Conservation (phyloP, 2,329 filamentous ascomycete genomes). For the Rosellinia necatrix region DNA sequence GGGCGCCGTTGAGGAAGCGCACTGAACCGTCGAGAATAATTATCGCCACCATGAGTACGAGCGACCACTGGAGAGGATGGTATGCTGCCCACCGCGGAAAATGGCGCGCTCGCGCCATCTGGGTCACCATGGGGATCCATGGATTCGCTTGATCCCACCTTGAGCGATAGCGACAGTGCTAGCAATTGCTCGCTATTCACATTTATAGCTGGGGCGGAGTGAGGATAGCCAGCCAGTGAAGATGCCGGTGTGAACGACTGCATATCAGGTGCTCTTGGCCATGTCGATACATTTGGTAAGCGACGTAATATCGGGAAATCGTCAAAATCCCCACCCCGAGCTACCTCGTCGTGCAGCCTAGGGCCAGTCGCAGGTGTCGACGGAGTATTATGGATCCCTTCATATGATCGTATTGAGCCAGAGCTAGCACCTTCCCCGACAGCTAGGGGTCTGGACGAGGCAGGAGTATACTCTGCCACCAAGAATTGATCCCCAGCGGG, state of each 20-base stretch:
- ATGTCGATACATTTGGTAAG: constrained; percentile 49
- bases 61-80: constrained; percentile 49
- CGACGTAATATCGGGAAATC: constrained; percentile 30
- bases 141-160: constrained; percentile 47
- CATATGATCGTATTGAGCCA: constrained; percentile 20
- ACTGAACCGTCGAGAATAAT: constrained; percentile 33
- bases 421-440: constrained; percentile 24
- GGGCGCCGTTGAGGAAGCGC: constrained; percentile 32
- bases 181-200: constrained; percentile 41
- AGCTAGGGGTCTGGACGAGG: constrained; percentile 30
- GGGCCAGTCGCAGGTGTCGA: constrained; percentile 16
- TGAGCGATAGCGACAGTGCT: constrained; percentile 45
- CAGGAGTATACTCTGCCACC: constrained; percentile 33
- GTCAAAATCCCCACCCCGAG: background rate
- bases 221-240: constrained; percentile 44
- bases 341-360: constrained; percentile 8
- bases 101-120: constrained; percentile 43
- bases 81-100: constrained; percentile 51
- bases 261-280: constrained; percentile 48
- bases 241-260: constrained; percentile 31
- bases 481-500: constrained; percentile 32
- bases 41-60: constrained; percentile 40
- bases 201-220: constrained; percentile 46
- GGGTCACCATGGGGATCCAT: constrained; percentile 45
- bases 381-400: constrained; percentile 27